Evolutionary conservation across 2,329 filamentous ascomycete genomes (phyloP).

Genomic region (Trichoderma sp.): DNA sequence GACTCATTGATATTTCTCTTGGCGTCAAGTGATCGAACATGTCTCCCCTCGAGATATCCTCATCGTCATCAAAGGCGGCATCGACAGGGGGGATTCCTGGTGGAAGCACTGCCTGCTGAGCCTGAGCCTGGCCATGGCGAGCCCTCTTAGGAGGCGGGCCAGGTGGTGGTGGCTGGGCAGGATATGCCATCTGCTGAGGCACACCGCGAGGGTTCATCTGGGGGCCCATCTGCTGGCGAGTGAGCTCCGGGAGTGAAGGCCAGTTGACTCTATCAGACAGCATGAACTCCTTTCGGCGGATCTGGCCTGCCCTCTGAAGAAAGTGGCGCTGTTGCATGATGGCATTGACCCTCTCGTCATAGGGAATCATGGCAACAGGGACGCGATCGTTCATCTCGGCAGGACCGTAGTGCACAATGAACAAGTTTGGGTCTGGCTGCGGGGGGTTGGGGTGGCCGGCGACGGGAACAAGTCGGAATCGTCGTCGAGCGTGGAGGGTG

Average conservation of each 20-base stretch:
- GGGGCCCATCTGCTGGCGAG: constrained; percentile 50
- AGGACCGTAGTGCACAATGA: constrained; percentile 86
- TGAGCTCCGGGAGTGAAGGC: constrained; percentile 70
- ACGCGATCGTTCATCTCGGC: constrained; percentile 72
- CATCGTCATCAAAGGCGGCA: constrained; percentile 72
- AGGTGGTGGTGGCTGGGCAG: constrained; percentile 46
- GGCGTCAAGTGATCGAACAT: constrained; percentile 87
- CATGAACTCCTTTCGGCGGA: constrained; percentile 92
- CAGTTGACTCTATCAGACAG: constrained; percentile 84
- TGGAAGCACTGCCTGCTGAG: constrained; percentile 31
- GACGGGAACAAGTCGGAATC: constrained; percentile 78
- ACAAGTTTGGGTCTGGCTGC: constrained; percentile 75
- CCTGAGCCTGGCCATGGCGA: constrained; percentile 44
- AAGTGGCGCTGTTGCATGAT: constrained; percentile 61
- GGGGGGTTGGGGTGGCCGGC: constrained; percentile 68
- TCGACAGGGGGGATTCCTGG: constrained; percentile 39
- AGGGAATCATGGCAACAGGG: constrained; percentile 63
- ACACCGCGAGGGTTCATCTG: constrained; percentile 46
- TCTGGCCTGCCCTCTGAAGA: constrained; percentile 72
- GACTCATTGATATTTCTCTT: constrained; percentile 78
- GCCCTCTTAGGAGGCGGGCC: constrained; percentile 56
- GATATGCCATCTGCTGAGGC: constrained; percentile 62
- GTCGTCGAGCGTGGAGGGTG: constrained; percentile 74
- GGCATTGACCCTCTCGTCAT: constrained; percentile 58
- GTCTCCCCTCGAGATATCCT: constrained; percentile 83